phyloP scores from a whole-genome alignment of 306 rosid genomes.

The Leucaena leucocephala region DNA sequence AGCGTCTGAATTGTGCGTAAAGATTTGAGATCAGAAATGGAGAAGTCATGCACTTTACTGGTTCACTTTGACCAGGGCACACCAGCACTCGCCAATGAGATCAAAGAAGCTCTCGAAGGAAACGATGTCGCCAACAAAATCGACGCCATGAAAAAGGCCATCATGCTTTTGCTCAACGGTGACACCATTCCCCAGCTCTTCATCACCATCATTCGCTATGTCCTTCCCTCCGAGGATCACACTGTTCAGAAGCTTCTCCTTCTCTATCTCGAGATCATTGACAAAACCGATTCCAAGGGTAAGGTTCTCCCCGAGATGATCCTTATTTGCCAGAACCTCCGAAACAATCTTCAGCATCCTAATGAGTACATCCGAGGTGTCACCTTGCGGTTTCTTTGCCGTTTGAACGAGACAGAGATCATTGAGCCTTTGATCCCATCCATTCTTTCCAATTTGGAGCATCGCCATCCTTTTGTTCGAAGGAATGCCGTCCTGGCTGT shows the following conservation, averaged over 20 bases:
- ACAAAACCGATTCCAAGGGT: slow-evolving; percentile 81
- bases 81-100: slow-evolving; percentile 77
- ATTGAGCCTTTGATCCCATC: slow-evolving; percentile 73
- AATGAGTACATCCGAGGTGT: slow-evolving; percentile 97
- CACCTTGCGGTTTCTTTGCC: slow-evolving; percentile 69
- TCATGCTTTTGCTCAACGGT: slow-evolving; percentile 88
- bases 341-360: slow-evolving; percentile 84
- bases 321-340: slow-evolving; percentile 92
- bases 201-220: slow-evolving; percentile 90
- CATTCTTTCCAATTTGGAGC: slow-evolving; percentile 60
- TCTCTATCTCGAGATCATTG: slow-evolving; percentile 89
- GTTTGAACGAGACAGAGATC: slow-evolving; percentile 68
- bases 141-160: slow-evolving; percentile 83
- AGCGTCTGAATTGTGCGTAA: not conserved
- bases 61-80: slow-evolving; percentile 73
- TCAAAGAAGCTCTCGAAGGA: slow-evolving; percentile 82
- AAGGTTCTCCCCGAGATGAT: slow-evolving; percentile 74
- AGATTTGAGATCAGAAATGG: slow-evolving; percentile 36
- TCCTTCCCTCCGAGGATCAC: slow-evolving; percentile 93
- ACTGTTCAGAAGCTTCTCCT: slow-evolving; percentile 94
- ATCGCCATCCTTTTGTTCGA: slow-evolving; percentile 66
- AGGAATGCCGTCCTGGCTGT: slow-evolving; percentile 64
- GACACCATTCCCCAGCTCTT: slow-evolving; percentile 88
- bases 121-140: slow-evolving; percentile 66
- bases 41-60: slow-evolving; percentile 64